Evolutionary conservation across 345 rosid species (phyloP).

Genomic region (Aegle marmelos): DNA sequence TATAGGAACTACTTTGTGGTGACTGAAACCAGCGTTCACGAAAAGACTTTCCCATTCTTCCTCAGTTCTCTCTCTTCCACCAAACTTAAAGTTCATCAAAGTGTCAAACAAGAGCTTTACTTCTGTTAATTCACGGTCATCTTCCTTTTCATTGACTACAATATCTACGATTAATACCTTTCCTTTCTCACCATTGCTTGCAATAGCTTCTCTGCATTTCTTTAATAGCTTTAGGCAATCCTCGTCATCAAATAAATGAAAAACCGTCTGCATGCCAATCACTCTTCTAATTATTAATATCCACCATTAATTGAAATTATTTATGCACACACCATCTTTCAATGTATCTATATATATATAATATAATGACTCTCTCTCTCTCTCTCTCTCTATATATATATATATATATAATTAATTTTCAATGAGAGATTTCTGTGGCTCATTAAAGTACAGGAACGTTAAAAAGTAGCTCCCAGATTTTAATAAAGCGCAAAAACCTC

Average conservation of each 20-base stretch:
- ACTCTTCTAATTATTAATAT: background rate
- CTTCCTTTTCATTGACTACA: constrained; percentile 17
- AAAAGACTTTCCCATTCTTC: constrained; percentile 34
- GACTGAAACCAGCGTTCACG: constrained; percentile 33
- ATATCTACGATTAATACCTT: constrained; percentile 24
- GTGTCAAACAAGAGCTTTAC: constrained; percentile 42
- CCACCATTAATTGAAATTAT: too few species aligned
- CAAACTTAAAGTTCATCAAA: constrained; percentile 32
- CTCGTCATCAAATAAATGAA: constrained; percentile 43
- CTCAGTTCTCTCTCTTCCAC: constrained; percentile 37
- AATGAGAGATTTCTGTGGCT: too few species aligned
- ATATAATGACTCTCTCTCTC: too few species aligned
- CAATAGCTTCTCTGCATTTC: constrained; percentile 36
- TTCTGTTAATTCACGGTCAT: constrained; percentile 18
- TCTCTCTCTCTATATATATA: too few species aligned
- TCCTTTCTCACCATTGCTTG: constrained; percentile 2
- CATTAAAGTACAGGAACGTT: too few species aligned
- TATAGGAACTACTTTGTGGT: constrained; percentile 29
- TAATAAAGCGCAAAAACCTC: background rate
- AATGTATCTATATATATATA: too few species aligned
- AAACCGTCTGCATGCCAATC: constrained; percentile 19
- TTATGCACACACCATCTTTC: too few species aligned
- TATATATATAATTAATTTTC: too few species aligned
- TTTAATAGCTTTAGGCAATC: constrained; percentile 47
- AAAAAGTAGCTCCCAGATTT: too few species aligned